Conservation (phyloP, 371 early-diverging fungal genomes). For the Mortierella sp. region DNA sequence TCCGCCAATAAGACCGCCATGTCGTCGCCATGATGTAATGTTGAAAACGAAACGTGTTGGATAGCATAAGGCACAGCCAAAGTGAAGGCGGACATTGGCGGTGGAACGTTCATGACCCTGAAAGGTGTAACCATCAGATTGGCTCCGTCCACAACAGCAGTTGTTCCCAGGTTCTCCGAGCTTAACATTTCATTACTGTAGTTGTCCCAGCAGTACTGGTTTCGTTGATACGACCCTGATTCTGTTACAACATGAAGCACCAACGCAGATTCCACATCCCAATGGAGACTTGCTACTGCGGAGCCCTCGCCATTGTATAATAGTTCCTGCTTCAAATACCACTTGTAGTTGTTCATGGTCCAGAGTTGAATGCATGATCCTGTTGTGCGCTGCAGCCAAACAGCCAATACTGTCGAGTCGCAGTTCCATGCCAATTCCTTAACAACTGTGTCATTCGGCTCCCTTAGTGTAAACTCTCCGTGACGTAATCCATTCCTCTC, state of each 20-base stretch:
- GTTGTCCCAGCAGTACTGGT: constrained; percentile 69
- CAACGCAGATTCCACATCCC: constrained; percentile 83
- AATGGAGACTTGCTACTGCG: constrained; percentile 64
- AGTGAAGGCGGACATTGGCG: constrained; percentile 86
- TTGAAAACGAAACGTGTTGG: constrained; percentile 75
- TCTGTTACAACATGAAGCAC: constrained; percentile 68
- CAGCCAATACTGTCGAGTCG: constrained; percentile 89
- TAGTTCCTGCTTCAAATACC: constrained; percentile 93
- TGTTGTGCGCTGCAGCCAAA: constrained; percentile 65
- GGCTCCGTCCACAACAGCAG: constrained; percentile 85
- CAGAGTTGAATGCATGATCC: constrained; percentile 84
- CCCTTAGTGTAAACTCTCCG: constrained; percentile 90
- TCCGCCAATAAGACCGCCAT: constrained; percentile 75
- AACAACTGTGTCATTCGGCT: constrained; percentile 55
- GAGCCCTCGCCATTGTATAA: constrained; percentile 49
- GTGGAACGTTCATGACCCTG: constrained; percentile 89
- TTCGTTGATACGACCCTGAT: constrained; percentile 67
- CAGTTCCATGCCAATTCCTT: constrained; percentile 82
- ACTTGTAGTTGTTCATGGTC: constrained; percentile 94
- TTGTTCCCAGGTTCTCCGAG: constrained; percentile 71
- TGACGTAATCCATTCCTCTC: constrained; percentile 96
- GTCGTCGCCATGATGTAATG: constrained; percentile 70
- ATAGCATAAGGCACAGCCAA: constrained; percentile 61
- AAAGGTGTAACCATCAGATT: constrained; percentile 88
- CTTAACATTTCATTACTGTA: constrained; percentile 67